These are phyloP conservation scores for Phytophthora pistaciae DNA, from an alignment of 352 stramenopile genomes.

Conservation along the genomic window DNA sequence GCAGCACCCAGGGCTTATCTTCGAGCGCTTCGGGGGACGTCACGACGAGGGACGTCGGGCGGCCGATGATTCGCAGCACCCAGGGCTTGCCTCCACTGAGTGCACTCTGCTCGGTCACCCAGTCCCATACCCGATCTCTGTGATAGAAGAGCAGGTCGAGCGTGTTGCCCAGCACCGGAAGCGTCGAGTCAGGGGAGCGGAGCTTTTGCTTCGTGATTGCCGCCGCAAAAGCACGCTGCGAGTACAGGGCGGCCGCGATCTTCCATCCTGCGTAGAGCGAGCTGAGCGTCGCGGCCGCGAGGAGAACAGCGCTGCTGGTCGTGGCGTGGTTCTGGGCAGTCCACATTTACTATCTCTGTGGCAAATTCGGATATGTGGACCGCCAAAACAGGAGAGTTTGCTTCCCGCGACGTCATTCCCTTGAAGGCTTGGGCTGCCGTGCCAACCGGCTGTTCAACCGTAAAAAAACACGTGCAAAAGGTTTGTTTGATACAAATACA, in stretches of 20 bases:
- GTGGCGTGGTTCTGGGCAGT: background rate
- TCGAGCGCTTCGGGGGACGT: conserved; percentile 36
- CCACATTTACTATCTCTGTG: background rate
- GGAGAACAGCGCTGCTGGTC: background rate
- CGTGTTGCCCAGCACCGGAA: conserved; percentile 45
- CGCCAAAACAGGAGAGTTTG: no score
- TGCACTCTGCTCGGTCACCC: conserved; percentile 57
- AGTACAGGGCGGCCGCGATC: background rate
- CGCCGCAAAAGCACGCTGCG: background rate
- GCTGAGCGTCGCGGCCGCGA: background rate
- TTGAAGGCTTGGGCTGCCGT: no score
- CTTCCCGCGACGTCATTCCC: no score
- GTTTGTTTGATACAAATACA: no score
- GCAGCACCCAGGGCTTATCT: conserved; percentile 56
- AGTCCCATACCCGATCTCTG: conserved; percentile 58
- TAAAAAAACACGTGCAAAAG: no score
- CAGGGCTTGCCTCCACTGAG: conserved; percentile 44
- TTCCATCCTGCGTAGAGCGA: conserved; percentile 7
- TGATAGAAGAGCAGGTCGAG: conserved; percentile 39
- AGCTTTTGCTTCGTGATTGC: conserved; percentile 11
- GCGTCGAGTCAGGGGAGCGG: conserved; percentile 27
- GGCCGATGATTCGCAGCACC: conserved; percentile 46
- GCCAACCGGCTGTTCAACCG: no score
- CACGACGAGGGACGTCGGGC: conserved; percentile 47
- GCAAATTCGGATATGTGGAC: no score